Conservation (phyloP, 2,329 filamentous ascomycete genomes). For the Raffaelea arxii region DNA sequence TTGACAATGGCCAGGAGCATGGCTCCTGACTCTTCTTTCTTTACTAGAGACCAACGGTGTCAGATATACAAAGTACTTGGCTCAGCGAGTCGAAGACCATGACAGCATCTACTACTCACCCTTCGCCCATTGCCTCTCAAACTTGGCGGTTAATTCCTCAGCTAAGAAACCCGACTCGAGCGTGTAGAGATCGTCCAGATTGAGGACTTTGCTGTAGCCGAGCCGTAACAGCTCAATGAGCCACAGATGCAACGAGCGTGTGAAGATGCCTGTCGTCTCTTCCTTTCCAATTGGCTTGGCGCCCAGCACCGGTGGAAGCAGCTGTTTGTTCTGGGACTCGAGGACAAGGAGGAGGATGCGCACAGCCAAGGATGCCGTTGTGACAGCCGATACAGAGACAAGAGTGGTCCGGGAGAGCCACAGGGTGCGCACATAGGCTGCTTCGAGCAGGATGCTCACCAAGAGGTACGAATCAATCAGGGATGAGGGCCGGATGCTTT, state of each 20-base stretch:
- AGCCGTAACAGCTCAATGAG: not conserved
- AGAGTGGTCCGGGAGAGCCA: not conserved
- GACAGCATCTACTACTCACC: not conserved
- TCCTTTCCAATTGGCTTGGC: not conserved
- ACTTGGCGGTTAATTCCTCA: not conserved
- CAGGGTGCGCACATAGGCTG: not conserved
- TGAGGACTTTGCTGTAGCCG: not conserved
- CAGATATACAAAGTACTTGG: too few relatives aligned
- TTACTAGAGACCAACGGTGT: too few relatives aligned
- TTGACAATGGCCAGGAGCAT: conserved; percentile 27
- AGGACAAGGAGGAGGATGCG: not conserved
- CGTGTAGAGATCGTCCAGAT: not conserved
- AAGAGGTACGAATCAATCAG: not conserved
- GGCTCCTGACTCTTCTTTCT: not conserved
- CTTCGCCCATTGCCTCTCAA: not conserved
- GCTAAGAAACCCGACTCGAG: conserved; percentile 26
- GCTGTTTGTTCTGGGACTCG: not conserved
- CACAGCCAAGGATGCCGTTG: not conserved
- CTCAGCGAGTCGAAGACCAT: not conserved
- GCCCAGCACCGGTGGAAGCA: not conserved
- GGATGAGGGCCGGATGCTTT: not conserved
- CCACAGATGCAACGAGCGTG: not conserved
- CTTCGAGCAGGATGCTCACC: not conserved
- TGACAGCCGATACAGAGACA: not conserved
- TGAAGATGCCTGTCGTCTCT: not conserved